Evolutionary conservation across 2,329 filamentous ascomycete genomes (phyloP), one percentile per base, ranked within the genome.

Genomic region (Fusarium newnesense): DNA sequence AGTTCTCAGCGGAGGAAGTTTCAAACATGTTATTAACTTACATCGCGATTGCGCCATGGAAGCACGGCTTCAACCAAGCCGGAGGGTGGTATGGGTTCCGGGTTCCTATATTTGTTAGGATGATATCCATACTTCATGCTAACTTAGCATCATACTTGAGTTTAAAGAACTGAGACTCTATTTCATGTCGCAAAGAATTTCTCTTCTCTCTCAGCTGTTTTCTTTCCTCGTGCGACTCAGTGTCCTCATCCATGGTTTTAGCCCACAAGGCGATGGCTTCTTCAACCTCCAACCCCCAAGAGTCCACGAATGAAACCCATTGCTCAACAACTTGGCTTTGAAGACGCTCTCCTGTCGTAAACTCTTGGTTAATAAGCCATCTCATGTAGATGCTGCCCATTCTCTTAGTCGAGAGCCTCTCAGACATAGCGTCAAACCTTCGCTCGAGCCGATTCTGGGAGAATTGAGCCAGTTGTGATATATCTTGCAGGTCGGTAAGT

Each of bases 351-450:
- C 13, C 21, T 30, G 18, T 28, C 18, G 19, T 19, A 24, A 37
- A 34, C 8, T 53, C 56, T 28, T 74, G 73, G n/a, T 76, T 70
- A n/a, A 72, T 60, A 12, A 81, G 70, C 80, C 80, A 81, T 7
- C 66, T 58, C 13, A 72, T 67, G 43, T 76, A 80, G 36, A 81
- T 74, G 10, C 73, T 76, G 3, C 70, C 72, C n/a, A 75, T 70
- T 47, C 59, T 75, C 13, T 26, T n/a, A 10, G 40, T 4, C 3
- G 67, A 39, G 18, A 80, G 72, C 5, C 43, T 50, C 7, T 42
- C n/a, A 11, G 40, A 43, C 15, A 61, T 73, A 5, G 52, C 49
- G 1, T 13, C 32, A 13, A 81, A 52, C 7, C 68, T 77, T 36
- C 64, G 70, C 32, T 78, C 72, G 9, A 81, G 56, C 2, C 70